Percentiles rank a stretch among this genome's conserved stretches.
Evolutionary conservation across 2,329 filamentous ascomycete species (phyloP).

Genomic region (Phaeosphaeriaceae sp.): DNA sequence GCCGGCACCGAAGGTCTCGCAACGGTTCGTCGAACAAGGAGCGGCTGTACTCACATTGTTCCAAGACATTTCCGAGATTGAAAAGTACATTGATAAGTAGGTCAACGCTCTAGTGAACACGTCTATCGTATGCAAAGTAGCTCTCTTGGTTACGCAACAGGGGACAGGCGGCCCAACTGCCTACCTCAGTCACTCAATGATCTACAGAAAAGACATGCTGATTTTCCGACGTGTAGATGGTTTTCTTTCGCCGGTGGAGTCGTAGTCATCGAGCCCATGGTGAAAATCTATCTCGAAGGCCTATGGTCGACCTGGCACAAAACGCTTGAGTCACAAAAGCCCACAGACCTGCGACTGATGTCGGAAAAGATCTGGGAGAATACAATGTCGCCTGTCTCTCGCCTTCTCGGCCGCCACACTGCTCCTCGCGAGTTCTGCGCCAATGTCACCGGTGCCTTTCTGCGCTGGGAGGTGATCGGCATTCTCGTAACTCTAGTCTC

Average conservation of each 20-base stretch:
- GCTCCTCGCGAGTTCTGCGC: constrained; percentile 48
- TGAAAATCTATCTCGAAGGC: constrained; percentile 35
- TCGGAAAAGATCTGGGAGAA: constrained; percentile 54
- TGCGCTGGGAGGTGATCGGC: constrained; percentile 55
- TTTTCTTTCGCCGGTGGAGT: constrained; percentile 40
- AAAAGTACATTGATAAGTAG: constrained; percentile 40
- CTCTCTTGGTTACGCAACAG: no score
- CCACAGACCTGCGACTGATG: constrained; percentile 42
- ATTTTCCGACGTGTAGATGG: constrained; percentile 10
- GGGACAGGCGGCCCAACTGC: no score
- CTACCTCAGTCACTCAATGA: no score
- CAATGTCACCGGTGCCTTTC: constrained; percentile 46
- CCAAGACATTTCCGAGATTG: constrained; percentile 31
- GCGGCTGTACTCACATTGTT: constrained; percentile 34
- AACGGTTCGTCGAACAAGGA: constrained; percentile 36
- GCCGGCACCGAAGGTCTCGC: constrained; percentile 13
- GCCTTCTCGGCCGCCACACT: constrained; percentile 43
- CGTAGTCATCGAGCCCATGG: constrained; percentile 45
- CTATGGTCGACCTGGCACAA: constrained; percentile 39
- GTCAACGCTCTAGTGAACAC: background rate
- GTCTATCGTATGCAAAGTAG: background rate
- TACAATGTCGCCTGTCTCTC: constrained; percentile 45
- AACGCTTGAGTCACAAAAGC: constrained; percentile 28
- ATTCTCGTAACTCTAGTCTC: constrained; percentile 48
- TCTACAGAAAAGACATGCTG: background rate